Evolutionary conservation across 73 alveolate genomes (phyloP), one percentile per base, ranked within the genome.

Genomic region (Paraurostyla sp.): DNA sequence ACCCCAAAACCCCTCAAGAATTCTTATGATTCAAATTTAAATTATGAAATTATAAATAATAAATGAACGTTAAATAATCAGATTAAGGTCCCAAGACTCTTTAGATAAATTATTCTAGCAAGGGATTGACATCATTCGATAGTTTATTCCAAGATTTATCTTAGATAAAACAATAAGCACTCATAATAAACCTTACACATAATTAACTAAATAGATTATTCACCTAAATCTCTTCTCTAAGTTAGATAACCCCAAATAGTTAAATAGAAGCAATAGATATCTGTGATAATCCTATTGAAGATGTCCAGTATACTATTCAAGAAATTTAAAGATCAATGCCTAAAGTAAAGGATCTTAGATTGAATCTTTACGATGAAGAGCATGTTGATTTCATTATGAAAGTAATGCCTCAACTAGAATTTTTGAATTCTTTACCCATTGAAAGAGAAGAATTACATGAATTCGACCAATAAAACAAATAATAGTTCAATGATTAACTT

Each of bases 311-410:
- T 54, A 54, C 78, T 7, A 36, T 78, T 50, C 35, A 78, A 32
- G 89, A 78, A 54, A 78, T 78, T n/a, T 38, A 51, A 4, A 78
- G 46, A 7, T 49, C 78, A 33, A 36, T 78, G 25, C 95, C 95
- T 15, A 60, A 52, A 0, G 48, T 89, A 2, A 50, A n/a, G 7
- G 82, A 78, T 35, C 62, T 89, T 0, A 80, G 65, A 20, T 68
- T 91, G 16, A 91, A 91, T 58, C 40, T 91, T 0, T 75, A 78
- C 40, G 91, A 52, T 1, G 96, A 91, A 51, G 88, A 83, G 41
- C 91, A 84, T 23, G 92, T 91, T 36, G 93, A 91, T 60, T 71
- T 58, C 48, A 91, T 91, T 16, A 68, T 90, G 89, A 90, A 71
- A 27, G 36, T 0, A 9, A 27, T 90, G 65, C 86, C 90, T 0